Base-by-base conservation (phyloP, 2,329 filamentous ascomycete genomes). In the Hawksworthiomyces lignivorus region DNA sequence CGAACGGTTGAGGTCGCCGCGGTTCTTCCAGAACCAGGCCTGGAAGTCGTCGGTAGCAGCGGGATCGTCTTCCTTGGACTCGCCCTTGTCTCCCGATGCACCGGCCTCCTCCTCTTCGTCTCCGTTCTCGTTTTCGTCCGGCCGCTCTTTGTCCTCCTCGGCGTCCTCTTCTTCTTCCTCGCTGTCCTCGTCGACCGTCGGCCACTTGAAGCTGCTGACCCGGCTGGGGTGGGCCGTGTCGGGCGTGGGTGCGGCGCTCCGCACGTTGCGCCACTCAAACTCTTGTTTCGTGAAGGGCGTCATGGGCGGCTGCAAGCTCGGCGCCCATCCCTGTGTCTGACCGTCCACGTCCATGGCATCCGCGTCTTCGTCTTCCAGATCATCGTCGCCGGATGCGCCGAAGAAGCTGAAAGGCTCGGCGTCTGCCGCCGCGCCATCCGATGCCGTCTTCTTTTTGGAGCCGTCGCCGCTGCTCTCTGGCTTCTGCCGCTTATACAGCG, bases 191-290 rank as follows among this genome's bases (percentile, higher is more conserved):
- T 66, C 63, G 3, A 64, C 62, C 20, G 60, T 62, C 30, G 72
- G 62, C 70, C 75, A 80, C 48, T 70, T 68, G 55, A 82, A 81
- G 43, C 68, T 72, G 26, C 34, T 28, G 4, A 41, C 29, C 21
- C 78, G 76, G 30, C 70, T 79, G 2, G 85, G 80, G 46, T 88
- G 80, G 2, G 87, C 87, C 0, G 92, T 97, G 57, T 98, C 92
- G 0, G 92, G 92, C 0, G 92, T 98, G 0, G 92, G 92, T 3
- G 92, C 92, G 6, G 88, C 88, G 57, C 88, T 96, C 43, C 92
- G 76, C n/a, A 85, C 58, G 38, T 75, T 77, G 48, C 88, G 76
- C 63, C 70, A 78, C 52, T 87, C 82, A 22, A 90, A 69, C 51
- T 97, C 90, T 51, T 81, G 76, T 48, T 81, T 79, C 1, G 85